Base-by-base conservation (phyloP, 2,329 filamentous ascomycete genomes). In the Lecanicillium sp. region DNA sequence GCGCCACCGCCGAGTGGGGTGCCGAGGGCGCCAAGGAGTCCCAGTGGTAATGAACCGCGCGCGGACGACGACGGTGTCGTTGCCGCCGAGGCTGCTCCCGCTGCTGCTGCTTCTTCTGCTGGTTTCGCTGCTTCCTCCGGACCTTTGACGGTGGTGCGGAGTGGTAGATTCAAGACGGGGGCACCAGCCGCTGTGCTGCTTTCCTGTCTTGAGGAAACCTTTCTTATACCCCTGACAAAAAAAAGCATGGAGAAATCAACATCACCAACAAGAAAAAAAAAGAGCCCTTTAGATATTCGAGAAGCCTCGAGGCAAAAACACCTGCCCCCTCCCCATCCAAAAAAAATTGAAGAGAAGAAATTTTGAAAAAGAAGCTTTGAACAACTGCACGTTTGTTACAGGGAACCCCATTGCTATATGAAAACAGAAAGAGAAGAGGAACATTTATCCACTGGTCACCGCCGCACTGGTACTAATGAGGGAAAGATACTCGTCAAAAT, bases 401-500 rank as follows among this genome's bases (percentile, higher is more conserved):
- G 35, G 19, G 17, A 39, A 27, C n/a, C 24, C n/a, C n/a, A n/a
- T n/a, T n/a, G n/a, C n/a, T n/a, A 19, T 20, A 32, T n/a, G n/a
- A 47, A 50, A 26, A 37, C n/a, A 32, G 45, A 39, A 45, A 44
- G 21, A 46, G 43, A 33, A 32, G 27, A 32, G 26, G 21, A 32
- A 20, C 14, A 12, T 5, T 17, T 12, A 27, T 21, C n/a, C 19
- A 9, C 20, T 60, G 58, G 55, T 53, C 55, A 54, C 56, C 52
- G 55, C 62, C 81, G 80, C 77, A 77, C 71, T 36, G 75, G 84
- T 83, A 85, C 90, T 96, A 78, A 96, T 86, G 90, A 96, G 90
- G 91, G 91, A 97, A 97, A 97, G 91, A 97, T 90, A 95, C 85
- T 89, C 79, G 67, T 68, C 62, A 12, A 29, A 29, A 7, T 29